A percentile compares a stretch with the other conserved stretches of the same genome.
Evolutionary conservation across 1,284 basidiomycete species (phyloP).

Genomic region (Cryptococcus deneoformans): DNA sequence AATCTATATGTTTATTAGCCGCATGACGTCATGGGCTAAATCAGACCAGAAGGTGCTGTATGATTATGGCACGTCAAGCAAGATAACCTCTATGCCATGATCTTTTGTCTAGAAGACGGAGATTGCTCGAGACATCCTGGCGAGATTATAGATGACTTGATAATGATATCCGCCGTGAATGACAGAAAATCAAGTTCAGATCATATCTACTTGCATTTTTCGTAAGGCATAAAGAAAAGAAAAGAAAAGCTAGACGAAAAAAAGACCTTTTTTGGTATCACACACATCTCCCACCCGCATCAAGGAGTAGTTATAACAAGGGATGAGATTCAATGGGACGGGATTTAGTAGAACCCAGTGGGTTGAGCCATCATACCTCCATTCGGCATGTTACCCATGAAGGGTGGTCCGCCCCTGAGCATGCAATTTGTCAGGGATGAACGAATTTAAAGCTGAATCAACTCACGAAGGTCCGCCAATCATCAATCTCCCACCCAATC

Average conservation of each 20-base stretch:
- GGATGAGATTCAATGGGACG: background rate
- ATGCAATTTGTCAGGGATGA: background rate
- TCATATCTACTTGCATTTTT: background rate
- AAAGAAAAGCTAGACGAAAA: background rate
- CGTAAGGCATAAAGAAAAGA: background rate
- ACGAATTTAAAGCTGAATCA: background rate
- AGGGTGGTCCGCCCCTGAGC: constrained; percentile 12
- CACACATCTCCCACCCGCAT: background rate
- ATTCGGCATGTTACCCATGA: constrained; percentile 20
- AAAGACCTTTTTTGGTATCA: background rate
- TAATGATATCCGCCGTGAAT: too few relatives aligned
- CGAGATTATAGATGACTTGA: too few relatives aligned
- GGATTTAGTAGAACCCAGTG: constrained; percentile 47
- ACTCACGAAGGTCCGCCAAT: constrained; percentile 46
- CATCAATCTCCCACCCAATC: constrained; percentile 47
- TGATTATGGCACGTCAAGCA: too few relatives aligned
- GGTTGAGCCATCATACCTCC: constrained; percentile 43
- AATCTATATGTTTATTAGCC: too few relatives aligned
- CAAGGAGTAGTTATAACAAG: background rate
- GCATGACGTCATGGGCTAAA: too few relatives aligned
- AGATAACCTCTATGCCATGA: too few relatives aligned
- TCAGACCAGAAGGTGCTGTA: too few relatives aligned
- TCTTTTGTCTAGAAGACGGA: too few relatives aligned
- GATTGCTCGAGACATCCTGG: too few relatives aligned
- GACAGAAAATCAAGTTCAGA: too few relatives aligned